Evolutionary conservation across 2,329 filamentous ascomycete species (phyloP), one percentile per base, ranked within the genome.

Genomic region (Bisporella sp.): DNA sequence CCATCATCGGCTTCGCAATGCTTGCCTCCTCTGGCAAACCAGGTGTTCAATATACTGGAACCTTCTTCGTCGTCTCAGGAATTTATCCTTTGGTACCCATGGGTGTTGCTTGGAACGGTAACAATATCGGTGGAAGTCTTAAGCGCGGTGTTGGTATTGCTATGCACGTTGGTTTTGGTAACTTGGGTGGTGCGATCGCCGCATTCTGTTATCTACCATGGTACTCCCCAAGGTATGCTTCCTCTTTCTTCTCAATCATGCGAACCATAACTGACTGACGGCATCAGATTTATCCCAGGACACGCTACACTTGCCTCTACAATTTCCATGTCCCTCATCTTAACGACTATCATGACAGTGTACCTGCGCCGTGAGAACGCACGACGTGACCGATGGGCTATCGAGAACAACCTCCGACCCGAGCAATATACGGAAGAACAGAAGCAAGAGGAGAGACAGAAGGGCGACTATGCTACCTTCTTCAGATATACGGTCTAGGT

Each of bases 81-180:
- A 95, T 95, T 58, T 96, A 95, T 62, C 89, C 90, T 0, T 83
- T 81, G 60, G 87, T 95, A 50, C 73, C 88, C 7, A 91, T 95
- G 62, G 92, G 88, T 0, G 87, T 95, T 54, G 82, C 83, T 1
- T 96, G 91, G 91, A 76, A 84, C 29, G 82, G 84, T 46, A 96
- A 96, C 70, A 96, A 96, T 56, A 78, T 84, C 32, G 90, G 95
- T 67, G 86, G 91, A n/a, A 86, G 92, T 5, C 92, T 93, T 68
- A 96, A 96, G 73, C 81, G 90, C 39, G 91, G 89, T 37, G 85
- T 96, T 12, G 87, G 87, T 0, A 71, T 96, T 1, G 91, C 90
- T 0, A 82, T 95, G 58, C 85, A 95, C 49, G 92, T 96, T 54
- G 89, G 85, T 21, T 95, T 88, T 85, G 90, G 90, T 21, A 96